phyloP scores from a whole-genome alignment of 1,139 yeast species.

The Sugiyamaella pinicola region DNA sequence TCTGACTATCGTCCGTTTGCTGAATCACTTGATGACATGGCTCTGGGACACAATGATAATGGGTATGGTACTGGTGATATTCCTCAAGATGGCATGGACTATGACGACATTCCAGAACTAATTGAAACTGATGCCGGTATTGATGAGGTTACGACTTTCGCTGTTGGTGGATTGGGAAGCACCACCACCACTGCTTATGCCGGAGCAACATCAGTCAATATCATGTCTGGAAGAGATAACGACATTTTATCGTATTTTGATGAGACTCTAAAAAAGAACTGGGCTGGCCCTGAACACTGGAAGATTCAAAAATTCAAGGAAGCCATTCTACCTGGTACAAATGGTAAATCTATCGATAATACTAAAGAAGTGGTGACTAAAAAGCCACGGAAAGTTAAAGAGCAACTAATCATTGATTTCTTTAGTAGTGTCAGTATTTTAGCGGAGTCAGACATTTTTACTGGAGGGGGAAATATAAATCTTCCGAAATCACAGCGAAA shows the following conservation, averaged over 20 bases:
- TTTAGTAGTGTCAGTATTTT: conserved; percentile 48
- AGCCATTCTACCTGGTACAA: conserved; percentile 9
- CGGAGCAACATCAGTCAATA: conserved; percentile 12
- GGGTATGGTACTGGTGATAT: conserved; percentile 22
- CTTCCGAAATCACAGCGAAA: conserved; percentile 50
- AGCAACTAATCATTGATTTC: conserved; percentile 53
- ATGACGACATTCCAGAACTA: conserved; percentile 31
- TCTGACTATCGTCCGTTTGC: conserved; percentile 10
- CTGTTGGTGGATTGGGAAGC: conserved; percentile 23
- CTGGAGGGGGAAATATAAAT: conserved; percentile 48
- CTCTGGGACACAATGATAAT: conserved; percentile 21
- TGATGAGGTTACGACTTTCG: conserved; percentile 24
- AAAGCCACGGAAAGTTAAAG: conserved; percentile 36
- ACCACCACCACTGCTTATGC: conserved; percentile 17
- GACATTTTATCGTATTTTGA: conserved; percentile 83
- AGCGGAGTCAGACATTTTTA: conserved; percentile 54
- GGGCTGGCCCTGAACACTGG: conserved; percentile 98
- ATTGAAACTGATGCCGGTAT: conserved; percentile 38
- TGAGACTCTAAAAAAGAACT: conserved; percentile 63
- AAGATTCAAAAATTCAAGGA: conserved; percentile 65
- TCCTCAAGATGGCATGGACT: conserved; percentile 20
- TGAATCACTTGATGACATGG: conserved; percentile 13
- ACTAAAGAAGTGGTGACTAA: conserved; percentile 23
- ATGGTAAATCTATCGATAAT: conserved; percentile 28
- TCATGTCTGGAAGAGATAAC: conserved; percentile 18